These are phyloP conservation scores for Rhodotorula glutinis DNA, from an alignment of 1,284 basidiomycete genomes.

Conservation along the genomic window DNA sequence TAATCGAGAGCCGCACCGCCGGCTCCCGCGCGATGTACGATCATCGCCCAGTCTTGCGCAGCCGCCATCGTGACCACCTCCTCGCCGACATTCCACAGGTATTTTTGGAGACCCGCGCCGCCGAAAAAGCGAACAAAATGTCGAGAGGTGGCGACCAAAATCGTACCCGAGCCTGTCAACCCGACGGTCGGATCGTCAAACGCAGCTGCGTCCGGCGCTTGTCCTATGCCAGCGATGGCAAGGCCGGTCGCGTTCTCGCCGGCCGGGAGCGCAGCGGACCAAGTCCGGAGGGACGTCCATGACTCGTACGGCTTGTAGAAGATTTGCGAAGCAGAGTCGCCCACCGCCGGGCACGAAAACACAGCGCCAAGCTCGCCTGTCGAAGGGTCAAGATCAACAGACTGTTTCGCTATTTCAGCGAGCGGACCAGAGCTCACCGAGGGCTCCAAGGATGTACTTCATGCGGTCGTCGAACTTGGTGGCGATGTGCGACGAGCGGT, in stretches of 20 bases:
- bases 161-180: conserved; percentile 54
- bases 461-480: conserved; percentile 86
- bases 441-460: conserved; percentile 75
- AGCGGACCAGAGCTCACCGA: too few relatives aligned
- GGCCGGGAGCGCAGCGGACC: conserved; percentile 71
- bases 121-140: conserved; percentile 88
- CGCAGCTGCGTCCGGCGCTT: conserved; percentile 40
- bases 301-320: conserved; percentile 79
- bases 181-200: conserved; percentile 44
- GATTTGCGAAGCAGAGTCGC: conserved; percentile 59
- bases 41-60: conserved; percentile 74
- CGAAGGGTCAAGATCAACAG: too few relatives aligned
- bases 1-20: conserved; percentile 73
- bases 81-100: conserved; percentile 77
- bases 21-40: conserved; percentile 64
- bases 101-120: conserved; percentile 83
- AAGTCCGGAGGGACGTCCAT: conserved; percentile 67
- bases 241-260: conserved; percentile 71
- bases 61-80: conserved; percentile 89
- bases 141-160: conserved; percentile 81
- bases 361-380: conserved; percentile 76
- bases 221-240: conserved; percentile 57
- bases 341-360: conserved; percentile 71
- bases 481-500: conserved; percentile 69
- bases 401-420: too few relatives aligned